Conservation (phyloP, 2,329 filamentous ascomycete genomes). For the Bipolaris zeicola region DNA sequence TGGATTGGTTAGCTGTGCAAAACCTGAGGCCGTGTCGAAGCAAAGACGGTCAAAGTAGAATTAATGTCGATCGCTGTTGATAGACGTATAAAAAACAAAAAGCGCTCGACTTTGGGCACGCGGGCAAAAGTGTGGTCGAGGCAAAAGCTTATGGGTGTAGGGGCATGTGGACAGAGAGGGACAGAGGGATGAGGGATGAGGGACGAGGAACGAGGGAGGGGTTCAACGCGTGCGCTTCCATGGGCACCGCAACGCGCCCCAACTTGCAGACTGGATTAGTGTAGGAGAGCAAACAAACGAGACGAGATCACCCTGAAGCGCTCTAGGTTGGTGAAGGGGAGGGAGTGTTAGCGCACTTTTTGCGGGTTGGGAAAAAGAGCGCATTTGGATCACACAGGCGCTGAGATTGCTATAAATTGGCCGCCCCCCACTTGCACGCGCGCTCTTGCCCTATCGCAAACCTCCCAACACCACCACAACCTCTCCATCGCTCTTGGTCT, state of each 20-base stretch:
- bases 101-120: neutral
- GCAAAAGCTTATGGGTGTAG: constrained; percentile 7
- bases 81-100: neutral
- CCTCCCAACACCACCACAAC: constrained; percentile 28
- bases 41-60: neutral
- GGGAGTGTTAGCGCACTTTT: neutral
- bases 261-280: constrained; percentile 22
- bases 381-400: constrained; percentile 25
- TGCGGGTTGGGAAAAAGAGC: constrained; percentile 1
- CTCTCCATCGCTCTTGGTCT: constrained; percentile 27
- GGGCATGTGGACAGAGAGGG: constrained; percentile 15
- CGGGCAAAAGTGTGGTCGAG: constrained; percentile 5
- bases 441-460: constrained; percentile 31
- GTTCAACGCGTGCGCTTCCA: constrained; percentile 21
- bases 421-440: constrained; percentile 33
- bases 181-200: constrained; percentile 4
- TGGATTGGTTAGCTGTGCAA: neutral
- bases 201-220: constrained; percentile 20
- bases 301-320: constrained; percentile 15
- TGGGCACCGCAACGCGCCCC: constrained; percentile 22
- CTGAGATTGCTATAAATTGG: constrained; percentile 35
- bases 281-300: constrained; percentile 35
- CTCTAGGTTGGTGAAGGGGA: constrained; percentile 2
- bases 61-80: neutral
- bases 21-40: neutral